These are phyloP conservation scores for Macrolepiota dolichaula DNA, from an alignment of 768 basidiomycete species.

Conservation along the genomic window DNA sequence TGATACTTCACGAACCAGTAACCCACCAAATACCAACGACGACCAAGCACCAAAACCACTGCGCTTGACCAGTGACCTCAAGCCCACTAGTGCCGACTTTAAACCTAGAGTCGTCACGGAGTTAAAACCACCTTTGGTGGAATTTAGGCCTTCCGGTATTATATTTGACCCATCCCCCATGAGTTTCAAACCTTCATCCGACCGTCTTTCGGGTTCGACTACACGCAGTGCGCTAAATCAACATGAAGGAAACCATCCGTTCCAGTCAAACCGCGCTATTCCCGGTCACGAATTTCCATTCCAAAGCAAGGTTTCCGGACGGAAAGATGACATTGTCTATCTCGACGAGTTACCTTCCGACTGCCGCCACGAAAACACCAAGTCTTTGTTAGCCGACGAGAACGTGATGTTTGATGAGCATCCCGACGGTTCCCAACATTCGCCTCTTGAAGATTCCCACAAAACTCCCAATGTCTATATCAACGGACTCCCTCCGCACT, in stretches of 20 bases:
- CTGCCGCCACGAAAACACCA: neutral
- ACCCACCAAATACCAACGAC: neutral
- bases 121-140: conserved; percentile 1
- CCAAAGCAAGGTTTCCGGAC: neutral
- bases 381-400: neutral
- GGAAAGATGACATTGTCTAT: neutral
- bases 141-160: conserved; percentile 5
- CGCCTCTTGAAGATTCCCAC: conserved; percentile 1
- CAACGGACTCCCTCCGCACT: conserved; percentile 83
- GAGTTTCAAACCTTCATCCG: neutral
- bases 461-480: conserved; percentile 84
- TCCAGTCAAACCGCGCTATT: conserved; percentile 8
- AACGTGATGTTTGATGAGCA: neutral
- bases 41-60: neutral
- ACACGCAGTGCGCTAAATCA: neutral
- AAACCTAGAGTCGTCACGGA: conserved; percentile 8
- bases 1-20: neutral
- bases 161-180: neutral
- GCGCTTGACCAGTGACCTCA: conserved; percentile 1
- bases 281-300: neutral
- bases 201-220: neutral
- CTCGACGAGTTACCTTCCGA: neutral
- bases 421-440: neutral
- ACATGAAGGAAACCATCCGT: neutral
- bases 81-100: conserved; percentile 11